Conservation (phyloP, 2,329 filamentous ascomycete genomes). For the Purpureocillium lavendulum region DNA sequence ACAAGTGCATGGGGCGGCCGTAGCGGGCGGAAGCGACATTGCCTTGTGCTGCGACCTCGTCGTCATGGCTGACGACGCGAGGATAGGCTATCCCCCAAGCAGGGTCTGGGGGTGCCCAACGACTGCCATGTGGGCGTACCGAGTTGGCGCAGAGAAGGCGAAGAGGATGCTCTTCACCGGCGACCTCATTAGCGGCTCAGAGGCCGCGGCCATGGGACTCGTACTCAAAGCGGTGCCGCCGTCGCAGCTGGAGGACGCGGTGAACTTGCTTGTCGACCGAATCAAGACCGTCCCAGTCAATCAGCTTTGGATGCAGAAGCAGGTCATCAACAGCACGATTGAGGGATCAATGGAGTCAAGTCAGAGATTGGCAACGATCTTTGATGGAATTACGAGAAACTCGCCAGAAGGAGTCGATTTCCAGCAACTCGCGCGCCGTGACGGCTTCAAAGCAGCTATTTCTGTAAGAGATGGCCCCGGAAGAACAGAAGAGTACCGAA, state of each 20-base stretch:
- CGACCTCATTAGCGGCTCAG: conserved; percentile 7
- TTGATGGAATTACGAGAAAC: conserved; percentile 9
- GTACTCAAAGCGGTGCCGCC: conserved; percentile 8
- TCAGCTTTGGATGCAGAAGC: conserved; percentile 9
- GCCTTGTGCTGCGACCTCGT: conserved; percentile 9
- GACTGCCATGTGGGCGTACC: conserved; percentile 8
- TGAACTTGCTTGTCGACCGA: conserved; percentile 4
- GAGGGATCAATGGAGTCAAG: conserved; percentile 5
- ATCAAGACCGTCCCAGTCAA: conserved; percentile 8
- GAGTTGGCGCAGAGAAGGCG: conserved; percentile 6
- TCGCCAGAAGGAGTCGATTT: conserved; percentile 8
- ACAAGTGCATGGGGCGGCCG: conserved; percentile 9
- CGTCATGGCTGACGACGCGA: conserved; percentile 8
- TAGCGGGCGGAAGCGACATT: conserved; percentile 8
- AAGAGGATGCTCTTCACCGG: conserved; percentile 9
- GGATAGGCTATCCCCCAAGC: conserved; percentile 7
- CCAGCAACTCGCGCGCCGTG: background rate
- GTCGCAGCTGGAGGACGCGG: conserved; percentile 6
- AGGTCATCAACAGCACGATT: conserved; percentile 7
- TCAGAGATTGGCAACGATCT: conserved; percentile 7
- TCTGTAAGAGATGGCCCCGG: too few species aligned
- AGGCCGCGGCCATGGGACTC: conserved; percentile 8
- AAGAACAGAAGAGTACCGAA: too few species aligned
- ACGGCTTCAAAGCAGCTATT: too few species aligned
- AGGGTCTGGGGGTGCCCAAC: conserved; percentile 8